Conservation (phyloP, 1,284 basidiomycete genomes). For the Leccinum subrobustum region DNA sequence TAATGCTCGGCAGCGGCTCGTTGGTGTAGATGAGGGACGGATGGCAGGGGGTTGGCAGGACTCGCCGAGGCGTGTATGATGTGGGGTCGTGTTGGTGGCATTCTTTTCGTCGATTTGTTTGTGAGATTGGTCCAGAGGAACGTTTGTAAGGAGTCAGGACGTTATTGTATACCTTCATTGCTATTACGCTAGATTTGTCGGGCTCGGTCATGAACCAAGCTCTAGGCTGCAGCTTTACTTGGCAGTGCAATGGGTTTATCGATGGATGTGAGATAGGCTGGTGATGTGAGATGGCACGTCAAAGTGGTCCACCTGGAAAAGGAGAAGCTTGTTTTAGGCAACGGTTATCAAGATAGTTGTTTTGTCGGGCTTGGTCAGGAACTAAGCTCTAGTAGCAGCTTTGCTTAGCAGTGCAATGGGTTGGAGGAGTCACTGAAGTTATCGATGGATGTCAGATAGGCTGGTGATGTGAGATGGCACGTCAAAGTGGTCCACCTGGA, state of each 20-base stretch:
- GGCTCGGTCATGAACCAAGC: background rate
- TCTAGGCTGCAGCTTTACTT: background rate
- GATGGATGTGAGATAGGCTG: background rate
- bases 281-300: background rate
- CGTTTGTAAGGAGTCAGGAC: background rate
- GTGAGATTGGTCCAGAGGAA: background rate
- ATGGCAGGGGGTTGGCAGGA: conserved; percentile 6
- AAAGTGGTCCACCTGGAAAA: background rate
- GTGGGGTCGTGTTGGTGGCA: background rate
- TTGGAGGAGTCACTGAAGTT: no score
- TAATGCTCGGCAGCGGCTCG: conserved; percentile 1
- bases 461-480: no score
- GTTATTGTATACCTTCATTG: background rate
- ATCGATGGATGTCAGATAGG: no score
- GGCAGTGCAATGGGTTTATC: background rate
- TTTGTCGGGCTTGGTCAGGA: no score
- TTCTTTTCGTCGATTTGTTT: conserved; percentile 25
- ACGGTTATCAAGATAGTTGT: no score
- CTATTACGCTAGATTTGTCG: conserved; percentile 21
- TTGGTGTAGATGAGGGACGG: conserved; percentile 2
- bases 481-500: no score
- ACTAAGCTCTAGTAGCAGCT: no score
- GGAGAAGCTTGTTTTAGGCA: background rate
- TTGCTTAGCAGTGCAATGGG: no score
- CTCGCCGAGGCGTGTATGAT: conserved; percentile 8